Evolutionary conservation across 371 early-diverging fungal genomes (phyloP), one percentile per base, ranked within the genome.

Genomic region (Rhizomucor miehei): DNA sequence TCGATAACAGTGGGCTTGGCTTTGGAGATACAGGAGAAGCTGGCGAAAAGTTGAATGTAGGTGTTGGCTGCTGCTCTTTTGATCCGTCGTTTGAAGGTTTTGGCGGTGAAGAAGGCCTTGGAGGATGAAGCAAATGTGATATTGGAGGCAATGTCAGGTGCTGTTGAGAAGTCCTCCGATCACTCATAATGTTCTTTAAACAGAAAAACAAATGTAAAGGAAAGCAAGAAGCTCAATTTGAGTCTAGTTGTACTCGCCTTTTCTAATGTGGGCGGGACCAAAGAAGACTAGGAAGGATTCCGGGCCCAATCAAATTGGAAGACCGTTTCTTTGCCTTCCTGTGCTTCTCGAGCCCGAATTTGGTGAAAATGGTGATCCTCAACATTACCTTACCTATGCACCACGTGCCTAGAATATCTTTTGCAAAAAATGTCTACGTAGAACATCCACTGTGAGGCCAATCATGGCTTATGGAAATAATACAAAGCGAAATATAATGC

Each of bases 51-150:
- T 16, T 19, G 19, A 41, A 16, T 6, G 16, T 14, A 16, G 41
- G 41, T 19, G 41, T 41, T 41, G 41, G 41, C 19, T 41, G 14
- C 41, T 41, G 14, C 41, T 16, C 16, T 16, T 19, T 41, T 41
- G 41, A 41, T 41, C 29, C 29, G 29, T 29, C 16, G 41, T 41
- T 11, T 41, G 12, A 41, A 19, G 41, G 6, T 12, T 29, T 29
- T 29, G 29, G 29, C 8, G 29, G 29, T 8, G 29, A 29, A 8
- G 29, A 29, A 3, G n/a, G n/a, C n/a, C n/a, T n/a, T n/a, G n/a
- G 38, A 38, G 41, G 41, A 41, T 41, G 41, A 6, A 41, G 41
- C 19, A 41, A 41, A 19, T 41, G 41, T 19, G 41, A 41, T 41
- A 41, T 41, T 19, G 41, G 41, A 3, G 41, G 41, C 29, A 29